Base-by-base conservation (phyloP, 495 filamentous ascomycete genomes). In the Trichoderma gamsii region DNA sequence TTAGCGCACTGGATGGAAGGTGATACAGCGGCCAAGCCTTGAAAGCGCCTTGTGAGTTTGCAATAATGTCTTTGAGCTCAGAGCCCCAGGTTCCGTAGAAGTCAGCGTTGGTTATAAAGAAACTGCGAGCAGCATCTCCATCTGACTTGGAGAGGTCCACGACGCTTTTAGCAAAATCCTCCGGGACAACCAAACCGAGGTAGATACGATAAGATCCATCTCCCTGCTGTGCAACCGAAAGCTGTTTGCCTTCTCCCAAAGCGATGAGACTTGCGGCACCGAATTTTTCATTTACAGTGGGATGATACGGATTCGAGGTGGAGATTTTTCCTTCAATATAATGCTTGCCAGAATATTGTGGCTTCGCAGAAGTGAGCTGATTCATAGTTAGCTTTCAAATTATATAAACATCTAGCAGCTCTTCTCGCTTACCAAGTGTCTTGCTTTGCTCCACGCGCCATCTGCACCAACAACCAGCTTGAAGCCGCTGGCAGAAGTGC, bases 391-490 rank as follows among this genome's bases (percentile, higher is more conserved):
- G 66, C 51, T 25, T 63, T 29, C 16, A 12, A 18, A 2, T 63
- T 4, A 9, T 16, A 41, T 38, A n/a, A n/a, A n/a, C 35, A 38
- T 46, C 0, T 63, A 43, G 51, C 1, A 3, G 0, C 4, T 1
- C 9, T 18, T 8, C 32, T 25, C 1, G 8, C 49, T 63, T 73
- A 77, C 73, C 56, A 72, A 63, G 21, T 65, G 61, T 46, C 77
- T 72, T 15, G 76, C 70, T 68, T 77, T 78, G 66, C 72, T 74
- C 73, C 71, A 77, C 9, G 75, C 75, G 12, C 77, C 75, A 70
- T 78, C 76, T 0, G 75, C 71, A 18, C 77, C 77, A 41, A 79
- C 73, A 25, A 77, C 71, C 5, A 75, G 66, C 16, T 67, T 70
- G 63, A 73, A 77, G 11, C 74, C 76, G 16, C 66, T 69, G 21